Evolutionary conservation across 228 moss, liverwort and hornwort genomes (phyloP).

Genomic region (Sphagnum fallax): DNA sequence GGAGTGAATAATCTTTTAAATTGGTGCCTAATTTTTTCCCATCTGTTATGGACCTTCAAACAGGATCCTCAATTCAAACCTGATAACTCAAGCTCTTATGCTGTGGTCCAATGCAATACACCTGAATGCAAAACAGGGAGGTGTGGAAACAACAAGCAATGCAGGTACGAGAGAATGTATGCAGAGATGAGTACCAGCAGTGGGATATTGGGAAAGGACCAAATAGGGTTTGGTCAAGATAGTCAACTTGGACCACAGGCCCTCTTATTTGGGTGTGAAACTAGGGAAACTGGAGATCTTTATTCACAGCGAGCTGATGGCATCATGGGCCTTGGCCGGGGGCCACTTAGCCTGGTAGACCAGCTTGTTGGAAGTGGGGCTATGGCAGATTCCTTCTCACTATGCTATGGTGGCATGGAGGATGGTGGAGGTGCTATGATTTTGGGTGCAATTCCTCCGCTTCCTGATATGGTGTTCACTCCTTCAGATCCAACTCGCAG

Average conservation of each 20-base stretch:
- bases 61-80: constrained; percentile 91
- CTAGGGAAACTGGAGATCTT: constrained; percentile 80
- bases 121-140: constrained; percentile 48
- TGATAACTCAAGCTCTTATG: constrained; percentile 68
- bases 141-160: constrained; percentile 68
- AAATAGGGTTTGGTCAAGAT: constrained; percentile 60
- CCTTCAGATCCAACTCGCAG: constrained; percentile 78
- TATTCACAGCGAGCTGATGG: constrained; percentile 86
- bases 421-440: constrained; percentile 87
- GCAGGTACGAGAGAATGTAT: constrained; percentile 82
- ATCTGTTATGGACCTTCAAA: background rate
- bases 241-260: constrained; percentile 52
- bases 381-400: constrained; percentile 86
- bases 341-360: constrained; percentile 84
- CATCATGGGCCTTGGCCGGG: constrained; percentile 94
- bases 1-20: no score
- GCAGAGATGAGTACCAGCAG: constrained; percentile 88
- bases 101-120: constrained; percentile 47
- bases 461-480: constrained; percentile 67
- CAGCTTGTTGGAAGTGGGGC: constrained; percentile 74
- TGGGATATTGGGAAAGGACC: constrained; percentile 75
- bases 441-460: constrained; percentile 63
- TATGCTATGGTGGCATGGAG: constrained; percentile 97
- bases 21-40: no score
- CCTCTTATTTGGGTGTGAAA: constrained; percentile 93